These are phyloP conservation scores for Podospora bellae-mahoneyi DNA, from an alignment of 495 filamentous ascomycete genomes.

Conservation along the genomic window DNA sequence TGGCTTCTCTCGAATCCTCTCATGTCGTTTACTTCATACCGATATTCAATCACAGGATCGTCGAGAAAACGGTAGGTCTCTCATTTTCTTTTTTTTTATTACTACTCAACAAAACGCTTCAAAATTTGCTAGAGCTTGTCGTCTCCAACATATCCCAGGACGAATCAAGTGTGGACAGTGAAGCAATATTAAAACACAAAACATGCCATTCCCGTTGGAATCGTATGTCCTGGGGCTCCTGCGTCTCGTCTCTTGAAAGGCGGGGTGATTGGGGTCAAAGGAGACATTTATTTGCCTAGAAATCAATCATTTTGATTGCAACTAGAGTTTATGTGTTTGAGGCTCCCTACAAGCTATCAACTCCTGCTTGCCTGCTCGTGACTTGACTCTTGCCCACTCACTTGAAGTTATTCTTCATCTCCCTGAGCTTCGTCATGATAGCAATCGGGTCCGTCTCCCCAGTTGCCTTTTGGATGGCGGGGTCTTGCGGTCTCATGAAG, in stretches of 20 bases:
- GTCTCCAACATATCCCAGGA: conserved; percentile 39
- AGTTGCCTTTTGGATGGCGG: conserved; percentile 76
- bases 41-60: neutral
- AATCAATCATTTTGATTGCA: too few species aligned
- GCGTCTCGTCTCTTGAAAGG: conserved; percentile 11
- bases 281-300: neutral
- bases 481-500: conserved; percentile 89
- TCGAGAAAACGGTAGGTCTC: conserved; percentile 1
- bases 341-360: conserved; percentile 3
- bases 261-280: conserved; percentile 6
- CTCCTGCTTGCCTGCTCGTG: neutral
- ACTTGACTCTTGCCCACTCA: conserved; percentile 38
- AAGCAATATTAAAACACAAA: conserved; percentile 44
- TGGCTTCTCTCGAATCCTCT: too few species aligned
- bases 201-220: conserved; percentile 17
- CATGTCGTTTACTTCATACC: neutral
- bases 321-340: neutral
- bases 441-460: conserved; percentile 78
- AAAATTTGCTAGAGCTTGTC: conserved; percentile 54
- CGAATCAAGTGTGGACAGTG: conserved; percentile 54
- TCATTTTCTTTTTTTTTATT: neutral
- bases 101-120: conserved; percentile 30
- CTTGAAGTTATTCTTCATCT: conserved; percentile 90
- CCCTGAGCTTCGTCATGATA: conserved; percentile 80
- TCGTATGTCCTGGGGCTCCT: conserved; percentile 25